Evolutionary conservation across 2,329 filamentous ascomycete species (phyloP).

Genomic region (Ilyonectria robusta): DNA sequence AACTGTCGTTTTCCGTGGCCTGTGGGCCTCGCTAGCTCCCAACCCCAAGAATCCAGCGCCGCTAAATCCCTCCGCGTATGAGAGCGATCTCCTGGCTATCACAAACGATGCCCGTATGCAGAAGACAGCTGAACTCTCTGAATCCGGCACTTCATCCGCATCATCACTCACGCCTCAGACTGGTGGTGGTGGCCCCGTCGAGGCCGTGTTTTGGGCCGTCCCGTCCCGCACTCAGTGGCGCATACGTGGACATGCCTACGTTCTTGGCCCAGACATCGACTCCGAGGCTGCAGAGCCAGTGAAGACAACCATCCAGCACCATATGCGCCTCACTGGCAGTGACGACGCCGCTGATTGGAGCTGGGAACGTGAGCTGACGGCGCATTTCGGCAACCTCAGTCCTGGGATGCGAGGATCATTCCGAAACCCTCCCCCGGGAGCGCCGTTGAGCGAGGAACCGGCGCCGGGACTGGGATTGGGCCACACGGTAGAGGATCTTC

Average conservation of each 20-base stretch:
- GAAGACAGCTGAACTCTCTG: constrained; percentile 80
- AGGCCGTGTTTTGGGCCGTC: constrained; percentile 86
- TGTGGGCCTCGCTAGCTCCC: constrained; percentile 81
- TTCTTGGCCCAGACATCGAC: constrained; percentile 80
- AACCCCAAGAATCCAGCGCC: constrained; percentile 82
- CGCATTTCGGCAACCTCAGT: constrained; percentile 90
- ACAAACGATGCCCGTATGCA: constrained; percentile 92
- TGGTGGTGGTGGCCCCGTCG: constrained; percentile 79
- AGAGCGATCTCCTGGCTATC: constrained; percentile 84
- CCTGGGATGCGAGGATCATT: constrained; percentile 85
- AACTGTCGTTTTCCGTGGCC: constrained; percentile 87
- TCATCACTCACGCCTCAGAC: constrained; percentile 51
- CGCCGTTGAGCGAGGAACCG: constrained; percentile 67
- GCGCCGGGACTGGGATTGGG: constrained; percentile 62
- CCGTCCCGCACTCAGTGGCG: constrained; percentile 86
- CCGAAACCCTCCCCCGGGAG: constrained; percentile 79
- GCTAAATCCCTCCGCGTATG: constrained; percentile 77
- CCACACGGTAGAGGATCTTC: constrained; percentile 77
- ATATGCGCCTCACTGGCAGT: constrained; percentile 68
- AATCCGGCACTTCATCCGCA: constrained; percentile 54
- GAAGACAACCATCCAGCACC: constrained; percentile 69
- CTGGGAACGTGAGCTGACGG: constrained; percentile 85
- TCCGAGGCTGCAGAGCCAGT: constrained; percentile 59
- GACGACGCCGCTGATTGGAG: constrained; percentile 72
- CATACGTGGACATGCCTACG: constrained; percentile 80